A percentile compares a stretch with the other conserved stretches of the same genome.
These are phyloP conservation scores for Hygrophoropsis aurantiaca DNA, from an alignment of 768 basidiomycete genomes.

Conservation along the genomic window DNA sequence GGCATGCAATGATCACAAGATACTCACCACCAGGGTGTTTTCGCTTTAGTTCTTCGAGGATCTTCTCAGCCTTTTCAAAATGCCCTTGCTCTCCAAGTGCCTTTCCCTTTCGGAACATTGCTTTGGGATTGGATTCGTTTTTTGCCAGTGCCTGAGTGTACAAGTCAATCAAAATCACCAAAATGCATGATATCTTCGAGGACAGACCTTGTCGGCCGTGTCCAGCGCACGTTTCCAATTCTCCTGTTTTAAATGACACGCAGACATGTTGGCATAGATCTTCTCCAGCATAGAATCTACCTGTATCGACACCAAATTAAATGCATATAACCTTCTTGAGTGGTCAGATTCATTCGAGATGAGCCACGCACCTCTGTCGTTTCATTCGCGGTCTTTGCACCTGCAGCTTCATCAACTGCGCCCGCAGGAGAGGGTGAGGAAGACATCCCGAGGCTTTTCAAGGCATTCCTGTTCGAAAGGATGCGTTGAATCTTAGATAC, in stretches of 20 bases:
- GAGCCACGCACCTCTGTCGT: conserved; percentile 59
- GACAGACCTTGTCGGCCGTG: conserved; percentile 72
- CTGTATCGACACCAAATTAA: conserved; percentile 33
- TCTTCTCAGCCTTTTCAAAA: conserved; percentile 68
- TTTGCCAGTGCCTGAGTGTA: conserved; percentile 76
- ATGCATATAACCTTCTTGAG: neutral
- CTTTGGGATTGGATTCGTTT: conserved; percentile 77
- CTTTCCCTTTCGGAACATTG: conserved; percentile 78
- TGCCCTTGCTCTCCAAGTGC: conserved; percentile 75
- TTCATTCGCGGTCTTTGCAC: conserved; percentile 42
- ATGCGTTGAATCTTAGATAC: no score
- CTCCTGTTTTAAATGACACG: conserved; percentile 75
- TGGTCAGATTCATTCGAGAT: neutral
- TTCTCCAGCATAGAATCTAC: conserved; percentile 76
- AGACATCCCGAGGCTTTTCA: conserved; percentile 50
- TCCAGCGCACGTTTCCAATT: conserved; percentile 81
- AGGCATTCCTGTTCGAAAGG: conserved; percentile 48
- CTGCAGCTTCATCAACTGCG: conserved; percentile 28
- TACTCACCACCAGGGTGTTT: conserved; percentile 59
- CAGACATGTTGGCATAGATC: conserved; percentile 83
- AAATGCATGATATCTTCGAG: no score
- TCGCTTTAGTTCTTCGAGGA: conserved; percentile 62
- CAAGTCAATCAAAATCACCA: no score
- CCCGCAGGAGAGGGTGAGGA: conserved; percentile 9
- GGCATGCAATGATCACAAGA: neutral